Conservation (phyloP, 768 basidiomycete species). For the Suillus decipiens region DNA sequence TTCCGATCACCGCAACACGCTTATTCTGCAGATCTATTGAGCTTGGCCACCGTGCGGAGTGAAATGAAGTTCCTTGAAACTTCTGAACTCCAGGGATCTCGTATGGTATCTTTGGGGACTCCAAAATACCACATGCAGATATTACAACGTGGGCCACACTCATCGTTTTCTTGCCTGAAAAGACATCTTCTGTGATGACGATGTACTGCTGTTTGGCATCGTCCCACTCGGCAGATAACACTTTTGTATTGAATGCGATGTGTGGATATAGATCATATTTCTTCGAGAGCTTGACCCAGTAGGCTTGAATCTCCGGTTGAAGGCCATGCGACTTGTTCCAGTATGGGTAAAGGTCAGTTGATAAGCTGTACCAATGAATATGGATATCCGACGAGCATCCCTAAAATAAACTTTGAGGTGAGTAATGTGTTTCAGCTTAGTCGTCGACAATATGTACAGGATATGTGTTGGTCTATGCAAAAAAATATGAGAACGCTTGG, state of each 20-base stretch:
- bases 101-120: constrained; percentile 42
- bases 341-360: constrained; percentile 46
- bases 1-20: constrained; percentile 49
- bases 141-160: constrained; percentile 49
- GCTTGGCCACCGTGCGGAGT: constrained; percentile 52
- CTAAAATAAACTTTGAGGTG: constrained; percentile 20
- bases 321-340: constrained; percentile 45
- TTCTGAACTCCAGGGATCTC: constrained; percentile 34
- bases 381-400: constrained; percentile 47
- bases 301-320: constrained; percentile 44
- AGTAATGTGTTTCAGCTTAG: background rate
- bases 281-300: constrained; percentile 41
- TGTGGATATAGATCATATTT: constrained; percentile 44
- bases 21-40: constrained; percentile 44
- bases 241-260: constrained; percentile 45
- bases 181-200: constrained; percentile 33
- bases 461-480: constrained; percentile 30
- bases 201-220: constrained; percentile 35
- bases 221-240: constrained; percentile 50
- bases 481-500: constrained; percentile 1
- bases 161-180: constrained; percentile 29
- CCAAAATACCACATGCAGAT: constrained; percentile 50
- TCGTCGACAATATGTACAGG: constrained; percentile 13
- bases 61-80: constrained; percentile 54
- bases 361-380: constrained; percentile 46